A percentile compares a stretch with the other conserved stretches of the same genome.
Evolutionary conservation across 305 asterid genomes (phyloP).

Genomic region (Stenogyne calaminthoides): DNA sequence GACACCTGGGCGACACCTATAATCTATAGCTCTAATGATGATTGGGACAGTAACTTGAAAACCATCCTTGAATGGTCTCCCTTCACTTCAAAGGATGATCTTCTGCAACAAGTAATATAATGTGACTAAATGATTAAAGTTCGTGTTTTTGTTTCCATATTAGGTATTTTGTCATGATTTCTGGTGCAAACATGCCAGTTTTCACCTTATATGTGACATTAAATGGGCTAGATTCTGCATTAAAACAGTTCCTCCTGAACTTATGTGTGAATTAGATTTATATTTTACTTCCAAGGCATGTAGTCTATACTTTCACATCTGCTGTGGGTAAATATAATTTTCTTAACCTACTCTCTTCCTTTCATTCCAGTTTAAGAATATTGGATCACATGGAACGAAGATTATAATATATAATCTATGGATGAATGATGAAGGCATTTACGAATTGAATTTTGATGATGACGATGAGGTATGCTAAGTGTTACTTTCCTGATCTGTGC

Average conservation of each 20-base stretch:
- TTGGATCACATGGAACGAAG: conserved; percentile 90
- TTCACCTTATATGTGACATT: neutral
- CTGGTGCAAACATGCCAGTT: neutral
- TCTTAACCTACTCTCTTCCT: conserved; percentile 29
- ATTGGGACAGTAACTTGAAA: conserved; percentile 83
- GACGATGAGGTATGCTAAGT: conserved; percentile 71
- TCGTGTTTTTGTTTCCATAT: conserved; percentile 8
- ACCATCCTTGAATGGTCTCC: conserved; percentile 95
- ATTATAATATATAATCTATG: conserved; percentile 81
- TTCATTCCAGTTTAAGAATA: conserved; percentile 66
- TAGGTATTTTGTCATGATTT: neutral
- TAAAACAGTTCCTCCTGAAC: neutral
- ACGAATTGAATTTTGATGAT: conserved; percentile 85
- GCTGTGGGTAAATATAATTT: conserved; percentile 16
- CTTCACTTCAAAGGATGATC: conserved; percentile 75
- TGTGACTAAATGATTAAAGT: conserved; percentile 4
- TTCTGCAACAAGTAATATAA: conserved; percentile 63
- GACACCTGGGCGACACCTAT: conserved; percentile 74
- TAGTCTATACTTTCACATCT: conserved; percentile 20
- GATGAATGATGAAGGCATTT: conserved; percentile 97
- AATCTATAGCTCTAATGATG: conserved; percentile 65
- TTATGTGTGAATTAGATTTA: neutral
- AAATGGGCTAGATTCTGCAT: conserved; percentile 12
- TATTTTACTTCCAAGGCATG: neutral
- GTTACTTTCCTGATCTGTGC: conserved; percentile 17